A percentile compares a stretch with the other conserved stretches of the same genome.
phyloP scores from a whole-genome alignment of 208 protist genomes.

The Naegleria gruberi region DNA sequence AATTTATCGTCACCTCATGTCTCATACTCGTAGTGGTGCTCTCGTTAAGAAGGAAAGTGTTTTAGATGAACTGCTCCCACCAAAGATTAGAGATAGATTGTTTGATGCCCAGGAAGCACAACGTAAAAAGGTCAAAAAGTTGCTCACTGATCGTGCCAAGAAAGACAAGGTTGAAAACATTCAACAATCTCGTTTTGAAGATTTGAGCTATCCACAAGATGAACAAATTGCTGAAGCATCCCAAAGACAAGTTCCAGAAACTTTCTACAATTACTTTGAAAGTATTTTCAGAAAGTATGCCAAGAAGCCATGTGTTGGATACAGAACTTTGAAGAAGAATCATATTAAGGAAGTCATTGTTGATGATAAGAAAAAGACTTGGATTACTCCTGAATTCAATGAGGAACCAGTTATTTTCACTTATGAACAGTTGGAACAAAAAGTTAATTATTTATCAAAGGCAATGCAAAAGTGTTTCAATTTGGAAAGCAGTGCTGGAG shows the following conservation, averaged over 20 bases:
- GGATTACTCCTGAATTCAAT: neutral
- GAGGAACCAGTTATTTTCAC: neutral
- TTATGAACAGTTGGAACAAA: neutral
- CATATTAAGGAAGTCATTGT: neutral
- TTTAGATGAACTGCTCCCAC: neutral
- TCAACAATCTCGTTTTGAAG: neutral
- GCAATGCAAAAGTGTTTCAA: neutral
- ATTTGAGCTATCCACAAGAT: neutral
- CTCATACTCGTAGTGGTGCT: neutral
- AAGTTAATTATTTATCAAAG: neutral
- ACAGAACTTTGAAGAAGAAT: neutral
- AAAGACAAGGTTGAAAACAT: neutral
- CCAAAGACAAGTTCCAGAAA: neutral
- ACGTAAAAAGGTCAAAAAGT: neutral
- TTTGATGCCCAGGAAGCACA: neutral
- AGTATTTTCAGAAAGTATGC: neutral
- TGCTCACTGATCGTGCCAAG: neutral
- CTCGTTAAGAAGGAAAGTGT: neutral
- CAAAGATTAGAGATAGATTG: neutral
- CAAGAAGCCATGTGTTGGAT: neutral
- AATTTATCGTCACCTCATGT: neutral
- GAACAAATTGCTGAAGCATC: neutral
- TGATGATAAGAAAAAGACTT: neutral
- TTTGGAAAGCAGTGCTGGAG: neutral
- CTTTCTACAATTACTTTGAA: neutral